phyloP scores from a whole-genome alignment of 495 filamentous ascomycete species.

The Letharia columbiana region DNA sequence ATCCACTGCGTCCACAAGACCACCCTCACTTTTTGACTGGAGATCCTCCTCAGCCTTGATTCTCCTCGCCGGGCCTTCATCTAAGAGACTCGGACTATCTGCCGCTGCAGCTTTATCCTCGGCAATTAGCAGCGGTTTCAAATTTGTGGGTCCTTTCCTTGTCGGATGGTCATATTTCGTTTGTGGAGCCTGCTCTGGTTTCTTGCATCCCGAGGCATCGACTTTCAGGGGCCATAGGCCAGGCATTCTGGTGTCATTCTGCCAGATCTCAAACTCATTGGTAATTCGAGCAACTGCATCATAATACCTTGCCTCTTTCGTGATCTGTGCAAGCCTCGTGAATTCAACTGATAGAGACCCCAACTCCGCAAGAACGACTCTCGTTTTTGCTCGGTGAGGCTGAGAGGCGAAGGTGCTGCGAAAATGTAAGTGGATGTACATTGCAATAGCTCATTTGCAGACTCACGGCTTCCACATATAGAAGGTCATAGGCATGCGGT shows the following conservation, averaged over 20 bases:
- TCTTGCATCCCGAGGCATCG: constrained; percentile 66
- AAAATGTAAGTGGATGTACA: constrained; percentile 15
- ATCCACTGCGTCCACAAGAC: constrained; percentile 5
- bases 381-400: constrained; percentile 54
- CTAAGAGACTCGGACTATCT: not conserved
- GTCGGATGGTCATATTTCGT: constrained; percentile 5
- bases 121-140: not conserved
- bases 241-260: constrained; percentile 62
- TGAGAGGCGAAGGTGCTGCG: constrained; percentile 48
- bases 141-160: constrained; percentile 10
- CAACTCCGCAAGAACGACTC: constrained; percentile 70
- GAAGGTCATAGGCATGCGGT: constrained; percentile 84
- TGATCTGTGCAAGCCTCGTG: constrained; percentile 86
- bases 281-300: constrained; percentile 92
- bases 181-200: constrained; percentile 22
- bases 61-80: constrained; percentile 4
- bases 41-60: not conserved
- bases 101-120: not conserved
- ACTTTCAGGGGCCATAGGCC: constrained; percentile 78
- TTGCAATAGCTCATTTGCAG: not conserved
- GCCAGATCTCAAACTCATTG: constrained; percentile 71
- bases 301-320: constrained; percentile 79
- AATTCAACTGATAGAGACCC: constrained; percentile 92
- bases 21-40: constrained; percentile 3
- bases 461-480: constrained; percentile 76